phyloP scores from a whole-genome alignment of 192 early-diverging fungal species.

The Mortierella antarctica region DNA sequence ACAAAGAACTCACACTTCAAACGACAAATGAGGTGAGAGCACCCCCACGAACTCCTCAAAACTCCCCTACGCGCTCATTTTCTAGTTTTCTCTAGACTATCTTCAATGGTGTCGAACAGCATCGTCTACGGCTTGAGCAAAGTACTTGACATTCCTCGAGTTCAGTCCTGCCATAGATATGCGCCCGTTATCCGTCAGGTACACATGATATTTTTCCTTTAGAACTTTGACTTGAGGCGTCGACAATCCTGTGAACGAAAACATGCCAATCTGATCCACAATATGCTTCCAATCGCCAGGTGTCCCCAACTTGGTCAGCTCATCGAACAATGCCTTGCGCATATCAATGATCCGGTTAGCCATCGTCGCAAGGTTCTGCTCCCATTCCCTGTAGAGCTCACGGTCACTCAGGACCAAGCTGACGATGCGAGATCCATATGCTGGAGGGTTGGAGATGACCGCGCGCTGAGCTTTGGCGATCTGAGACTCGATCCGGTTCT shows the following conservation, averaged over 20 bases:
- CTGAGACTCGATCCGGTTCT: slow-evolving; percentile 78
- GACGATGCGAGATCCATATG: slow-evolving; percentile 92
- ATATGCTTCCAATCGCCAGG: slow-evolving; percentile 98
- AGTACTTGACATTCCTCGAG: slow-evolving; percentile 84
- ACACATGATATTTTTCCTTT: slow-evolving; percentile 90
- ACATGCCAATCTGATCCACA: slow-evolving; percentile 97
- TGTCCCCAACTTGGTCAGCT: slow-evolving; percentile 78
- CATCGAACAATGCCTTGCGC: slow-evolving; percentile 75
- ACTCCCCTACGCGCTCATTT: not conserved
- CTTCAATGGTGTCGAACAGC: slow-evolving; percentile 78
- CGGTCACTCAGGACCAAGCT: slow-evolving; percentile 82
- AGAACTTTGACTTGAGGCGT: slow-evolving; percentile 81
- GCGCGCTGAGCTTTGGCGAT: slow-evolving; percentile 87
- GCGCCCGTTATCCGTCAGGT: slow-evolving; percentile 94
- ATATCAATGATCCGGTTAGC: slow-evolving; percentile 91
- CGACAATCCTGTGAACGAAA: slow-evolving; percentile 91
- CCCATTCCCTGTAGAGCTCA: slow-evolving; percentile 85
- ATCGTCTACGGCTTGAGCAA: slow-evolving; percentile 91
- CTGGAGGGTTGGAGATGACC: slow-evolving; percentile 90
- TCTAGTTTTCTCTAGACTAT: not conserved
- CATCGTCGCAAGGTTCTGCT: slow-evolving; percentile 80
- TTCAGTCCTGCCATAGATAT: slow-evolving; percentile 97
- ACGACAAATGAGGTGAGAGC: no score
- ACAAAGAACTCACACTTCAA: slow-evolving; percentile 83
- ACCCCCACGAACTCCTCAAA: not conserved